Conservation (phyloP, 2,329 filamentous ascomycete species). For the Curvularia lunata region DNA sequence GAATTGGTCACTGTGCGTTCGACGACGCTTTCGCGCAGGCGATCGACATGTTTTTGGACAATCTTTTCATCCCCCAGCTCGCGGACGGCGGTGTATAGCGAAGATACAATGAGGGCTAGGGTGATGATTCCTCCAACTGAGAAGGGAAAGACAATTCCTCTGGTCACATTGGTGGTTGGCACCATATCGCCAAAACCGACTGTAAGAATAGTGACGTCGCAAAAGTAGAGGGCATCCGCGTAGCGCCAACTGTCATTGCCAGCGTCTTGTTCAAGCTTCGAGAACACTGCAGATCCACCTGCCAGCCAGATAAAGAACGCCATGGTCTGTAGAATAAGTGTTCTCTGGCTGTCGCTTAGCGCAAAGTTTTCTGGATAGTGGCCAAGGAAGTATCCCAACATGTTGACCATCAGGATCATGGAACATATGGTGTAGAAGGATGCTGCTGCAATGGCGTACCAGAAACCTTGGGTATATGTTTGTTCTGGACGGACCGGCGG, state of each 20-base stretch:
- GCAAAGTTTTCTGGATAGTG: conserved; percentile 81
- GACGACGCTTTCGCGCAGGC: conserved; percentile 61
- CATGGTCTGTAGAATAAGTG: conserved; percentile 89
- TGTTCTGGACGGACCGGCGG: conserved; percentile 56
- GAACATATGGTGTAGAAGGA: conserved; percentile 80
- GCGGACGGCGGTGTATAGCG: conserved; percentile 71
- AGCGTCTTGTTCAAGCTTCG: conserved; percentile 63
- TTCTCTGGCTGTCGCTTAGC: conserved; percentile 80
- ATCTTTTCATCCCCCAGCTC: conserved; percentile 69
- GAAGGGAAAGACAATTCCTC: conserved; percentile 80
- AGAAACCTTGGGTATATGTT: conserved; percentile 80
- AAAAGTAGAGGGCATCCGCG: conserved; percentile 67
- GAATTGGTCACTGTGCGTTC: conserved; percentile 61
- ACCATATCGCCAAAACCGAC: conserved; percentile 61
- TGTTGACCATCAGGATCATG: conserved; percentile 77
- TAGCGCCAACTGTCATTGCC: conserved; percentile 67
- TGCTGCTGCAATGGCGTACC: conserved; percentile 82
- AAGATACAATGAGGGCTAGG: conserved; percentile 81
- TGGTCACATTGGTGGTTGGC: conserved; percentile 62
- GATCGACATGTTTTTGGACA: conserved; percentile 64
- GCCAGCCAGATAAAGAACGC: conserved; percentile 82
- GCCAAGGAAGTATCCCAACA: conserved; percentile 74
- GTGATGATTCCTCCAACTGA: conserved; percentile 84
- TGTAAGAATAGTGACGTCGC: conserved; percentile 52
- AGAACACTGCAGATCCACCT: conserved; percentile 77